Conservation (phyloP, 768 basidiomycete species). For the Amyloporia xantha region DNA sequence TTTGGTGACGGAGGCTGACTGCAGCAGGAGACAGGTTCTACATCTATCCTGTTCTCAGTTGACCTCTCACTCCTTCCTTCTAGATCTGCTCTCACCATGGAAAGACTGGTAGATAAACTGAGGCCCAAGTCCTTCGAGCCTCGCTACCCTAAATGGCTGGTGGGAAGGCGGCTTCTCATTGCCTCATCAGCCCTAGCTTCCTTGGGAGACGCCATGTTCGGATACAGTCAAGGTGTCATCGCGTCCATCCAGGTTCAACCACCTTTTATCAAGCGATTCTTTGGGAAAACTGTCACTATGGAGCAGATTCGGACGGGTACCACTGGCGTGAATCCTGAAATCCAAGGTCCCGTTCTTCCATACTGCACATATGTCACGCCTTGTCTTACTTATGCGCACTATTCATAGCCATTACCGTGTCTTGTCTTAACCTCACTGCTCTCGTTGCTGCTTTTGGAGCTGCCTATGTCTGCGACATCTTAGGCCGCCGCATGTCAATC, state of each 20-base stretch:
- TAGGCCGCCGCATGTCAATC: slow-evolving; percentile 45
- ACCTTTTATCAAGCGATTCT: slow-evolving; percentile 44
- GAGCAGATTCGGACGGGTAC: slow-evolving; percentile 35
- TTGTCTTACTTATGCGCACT: slow-evolving; percentile 14
- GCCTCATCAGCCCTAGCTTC: slow-evolving; percentile 47
- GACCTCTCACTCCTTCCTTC: background rate
- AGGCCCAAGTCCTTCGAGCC: slow-evolving; percentile 34
- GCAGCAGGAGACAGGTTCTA: no score
- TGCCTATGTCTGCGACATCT: slow-evolving; percentile 43
- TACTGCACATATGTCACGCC: background rate
- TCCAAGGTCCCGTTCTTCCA: slow-evolving; percentile 10
- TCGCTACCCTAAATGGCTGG: slow-evolving; percentile 48
- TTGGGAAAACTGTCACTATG: slow-evolving; percentile 37
- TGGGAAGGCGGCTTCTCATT: slow-evolving; percentile 42
- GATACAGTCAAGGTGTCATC: slow-evolving; percentile 48
- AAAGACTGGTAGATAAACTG: slow-evolving; percentile 18
- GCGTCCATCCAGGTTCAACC: slow-evolving; percentile 47
- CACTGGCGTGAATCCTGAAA: slow-evolving; percentile 39
- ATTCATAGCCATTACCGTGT: slow-evolving; percentile 38
- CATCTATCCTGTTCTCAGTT: no score
- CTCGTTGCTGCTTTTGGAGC: slow-evolving; percentile 38
- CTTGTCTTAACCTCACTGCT: slow-evolving; percentile 45
- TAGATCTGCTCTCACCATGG: background rate
- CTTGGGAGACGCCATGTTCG: slow-evolving; percentile 52
- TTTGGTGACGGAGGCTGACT: no score